Evolutionary conservation across 805 yeast genomes (phyloP), one percentile per base, ranked within the genome.

Genomic region (Lachancea cidri): DNA sequence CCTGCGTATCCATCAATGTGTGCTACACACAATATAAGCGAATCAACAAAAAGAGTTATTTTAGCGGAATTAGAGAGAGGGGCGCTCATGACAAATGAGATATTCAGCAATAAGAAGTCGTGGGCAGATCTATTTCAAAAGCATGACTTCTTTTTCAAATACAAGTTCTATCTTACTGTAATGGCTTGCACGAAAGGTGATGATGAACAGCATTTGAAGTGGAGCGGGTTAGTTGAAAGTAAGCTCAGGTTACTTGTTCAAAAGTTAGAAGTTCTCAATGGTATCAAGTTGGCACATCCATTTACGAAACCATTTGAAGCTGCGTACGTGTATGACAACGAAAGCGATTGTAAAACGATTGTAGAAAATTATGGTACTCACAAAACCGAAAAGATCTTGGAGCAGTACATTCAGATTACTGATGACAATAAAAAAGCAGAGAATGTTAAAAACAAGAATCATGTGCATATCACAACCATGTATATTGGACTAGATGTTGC

Each of bases 221-320:
- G 95, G 94, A 79, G 86, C 50, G 98, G 98, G 7, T 70, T 91
- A 68, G 91, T 93, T 8, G 98, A 93, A 62, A 81, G 95, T 53
- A 86, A 83, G 63, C 61, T 91, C 33, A 76, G 98, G 50, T 65
- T 83, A 32, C 63, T 93, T 25, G 95, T 93, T 25, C 83, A 77
- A 52, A 93, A 88, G 58, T 71, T 93, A 37, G 98, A 93, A 60
- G 70, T 77, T 4, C 66, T 81, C 16, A 80, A 77, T 3, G 93
- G 94, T 0, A 77, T 93, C 17, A 78, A 72, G 39, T 50, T 87
- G 22, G 97, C 96, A 0, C 98, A 89, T 63, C 98, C 98, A 1
- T 93, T 77, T 59, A 83, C 84, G 15, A 86, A 87, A 54, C 79
- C 82, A 11, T 83, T 86, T 57, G 81, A 76, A 36, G 70, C 74